phyloP scores from a whole-genome alignment of 306 rosid genomes.

The Ormosia emarginata region DNA sequence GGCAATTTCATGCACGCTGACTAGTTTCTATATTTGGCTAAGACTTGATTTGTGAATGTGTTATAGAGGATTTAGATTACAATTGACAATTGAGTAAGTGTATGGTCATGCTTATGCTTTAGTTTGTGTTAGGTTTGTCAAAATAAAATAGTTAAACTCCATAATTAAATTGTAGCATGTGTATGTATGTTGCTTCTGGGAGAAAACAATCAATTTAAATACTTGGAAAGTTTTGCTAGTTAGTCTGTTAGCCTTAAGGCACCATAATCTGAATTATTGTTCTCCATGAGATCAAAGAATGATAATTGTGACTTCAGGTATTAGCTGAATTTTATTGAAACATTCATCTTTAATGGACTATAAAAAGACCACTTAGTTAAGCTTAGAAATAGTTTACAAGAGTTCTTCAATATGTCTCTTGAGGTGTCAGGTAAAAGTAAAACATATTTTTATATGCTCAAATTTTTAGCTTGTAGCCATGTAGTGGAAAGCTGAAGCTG shows the following conservation, averaged over 20 bases:
- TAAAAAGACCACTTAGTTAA: background rate
- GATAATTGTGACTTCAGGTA: conserved; percentile 2
- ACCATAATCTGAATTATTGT: conserved; percentile 12
- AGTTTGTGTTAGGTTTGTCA: background rate
- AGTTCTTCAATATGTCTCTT: background rate
- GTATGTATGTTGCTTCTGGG: conserved; percentile 7
- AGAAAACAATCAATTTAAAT: conserved; percentile 12
- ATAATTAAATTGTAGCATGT: conserved; percentile 7
- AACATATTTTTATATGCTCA: background rate
- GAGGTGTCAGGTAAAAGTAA: background rate
- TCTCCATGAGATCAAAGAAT: conserved; percentile 20
- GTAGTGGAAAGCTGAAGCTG: background rate
- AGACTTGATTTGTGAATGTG: no score
- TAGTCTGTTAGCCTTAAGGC: conserved; percentile 19
- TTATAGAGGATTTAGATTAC: no score
- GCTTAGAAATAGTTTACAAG: background rate
- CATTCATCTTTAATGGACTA: conserved; percentile 13
- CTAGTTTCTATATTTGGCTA: no score
- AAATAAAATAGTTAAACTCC: background rate
- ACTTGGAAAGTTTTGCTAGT: no score
- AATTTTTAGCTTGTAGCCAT: background rate
- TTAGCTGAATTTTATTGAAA: conserved; percentile 6
- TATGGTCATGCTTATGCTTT: no score
- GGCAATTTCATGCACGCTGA: no score
- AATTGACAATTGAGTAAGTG: no score